Conservation (phyloP, 148 eudicot species). For the Chenopodium suecicum region DNA sequence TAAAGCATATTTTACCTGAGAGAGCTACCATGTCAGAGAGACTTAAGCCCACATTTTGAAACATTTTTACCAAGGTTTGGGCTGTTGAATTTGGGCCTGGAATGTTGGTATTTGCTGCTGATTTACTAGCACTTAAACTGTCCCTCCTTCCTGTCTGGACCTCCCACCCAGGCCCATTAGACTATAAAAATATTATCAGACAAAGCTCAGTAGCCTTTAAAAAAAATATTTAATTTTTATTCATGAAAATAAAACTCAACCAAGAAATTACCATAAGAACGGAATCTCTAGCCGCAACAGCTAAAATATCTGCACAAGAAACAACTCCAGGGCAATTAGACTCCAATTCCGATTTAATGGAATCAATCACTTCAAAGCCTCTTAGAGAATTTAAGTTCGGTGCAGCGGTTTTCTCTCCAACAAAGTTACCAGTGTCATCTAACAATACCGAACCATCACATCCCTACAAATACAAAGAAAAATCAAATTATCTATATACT, state of each 20-base stretch:
- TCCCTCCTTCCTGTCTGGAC: slow-evolving; percentile 67
- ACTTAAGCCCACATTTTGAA: slow-evolving; percentile 59
- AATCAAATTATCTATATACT: background rate
- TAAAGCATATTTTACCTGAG: slow-evolving; percentile 45
- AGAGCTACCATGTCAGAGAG: slow-evolving; percentile 72
- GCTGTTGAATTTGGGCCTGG: slow-evolving; percentile 72
- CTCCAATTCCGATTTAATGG: slow-evolving; percentile 35
- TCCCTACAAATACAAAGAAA: slow-evolving; percentile 25
- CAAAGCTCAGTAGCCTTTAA: background rate
- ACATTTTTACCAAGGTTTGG: slow-evolving; percentile 46
- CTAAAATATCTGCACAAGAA: slow-evolving; percentile 51
- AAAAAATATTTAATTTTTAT: too few species aligned
- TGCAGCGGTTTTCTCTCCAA: slow-evolving; percentile 44
- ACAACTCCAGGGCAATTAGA: slow-evolving; percentile 42
- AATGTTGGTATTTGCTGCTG: slow-evolving; percentile 66
- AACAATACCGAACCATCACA: slow-evolving; percentile 48
- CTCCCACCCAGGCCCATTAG: slow-evolving; percentile 82
- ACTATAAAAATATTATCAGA: slow-evolving; percentile 32
- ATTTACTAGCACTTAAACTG: slow-evolving; percentile 58
- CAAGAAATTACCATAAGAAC: slow-evolving; percentile 39
- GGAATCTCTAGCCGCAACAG: slow-evolving; percentile 47
- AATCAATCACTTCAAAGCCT: slow-evolving; percentile 47
- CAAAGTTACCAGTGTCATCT: slow-evolving; percentile 30
- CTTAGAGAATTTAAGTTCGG: slow-evolving; percentile 43
- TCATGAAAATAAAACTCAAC: background rate